These are phyloP conservation scores for Macrophomina tecta DNA, from an alignment of 2,329 filamentous ascomycete genomes.

Conservation along the genomic window DNA sequence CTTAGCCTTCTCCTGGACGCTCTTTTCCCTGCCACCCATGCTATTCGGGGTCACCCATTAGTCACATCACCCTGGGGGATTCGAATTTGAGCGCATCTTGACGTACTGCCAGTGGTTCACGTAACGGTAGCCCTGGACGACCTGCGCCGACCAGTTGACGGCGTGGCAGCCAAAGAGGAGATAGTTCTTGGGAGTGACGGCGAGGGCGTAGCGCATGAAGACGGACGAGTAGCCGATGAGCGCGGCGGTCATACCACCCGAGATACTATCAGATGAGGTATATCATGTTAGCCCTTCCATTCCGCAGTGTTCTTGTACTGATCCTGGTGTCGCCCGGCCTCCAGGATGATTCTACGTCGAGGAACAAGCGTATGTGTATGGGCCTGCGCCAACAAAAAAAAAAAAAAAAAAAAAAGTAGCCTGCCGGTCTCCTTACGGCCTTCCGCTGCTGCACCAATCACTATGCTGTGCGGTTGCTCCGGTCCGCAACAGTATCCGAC, in stretches of 20 bases:
- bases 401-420: background rate
- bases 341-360: background rate
- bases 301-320: background rate
- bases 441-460: background rate
- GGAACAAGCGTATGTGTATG: background rate
- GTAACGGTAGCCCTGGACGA: constrained; percentile 67
- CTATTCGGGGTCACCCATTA: constrained; percentile 27
- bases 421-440: background rate
- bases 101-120: constrained; percentile 63
- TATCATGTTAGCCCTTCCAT: background rate
- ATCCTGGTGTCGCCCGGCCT: background rate
- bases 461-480: background rate
- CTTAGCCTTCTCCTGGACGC: constrained; percentile 46
- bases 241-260: constrained; percentile 67
- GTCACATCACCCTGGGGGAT: too few species aligned
- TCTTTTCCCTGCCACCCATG: constrained; percentile 53
- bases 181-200: constrained; percentile 68
- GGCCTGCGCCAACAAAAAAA: background rate
- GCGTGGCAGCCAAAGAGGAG: constrained; percentile 72
- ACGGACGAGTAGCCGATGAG: constrained; percentile 66
- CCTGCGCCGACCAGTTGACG: constrained; percentile 68
- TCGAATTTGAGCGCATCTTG: background rate
- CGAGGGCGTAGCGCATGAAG: constrained; percentile 72
- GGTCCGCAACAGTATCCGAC: background rate
- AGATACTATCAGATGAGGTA: constrained; percentile 57